Conservation (phyloP, 164 flowering plant genomes). For the Sedum album region DNA sequence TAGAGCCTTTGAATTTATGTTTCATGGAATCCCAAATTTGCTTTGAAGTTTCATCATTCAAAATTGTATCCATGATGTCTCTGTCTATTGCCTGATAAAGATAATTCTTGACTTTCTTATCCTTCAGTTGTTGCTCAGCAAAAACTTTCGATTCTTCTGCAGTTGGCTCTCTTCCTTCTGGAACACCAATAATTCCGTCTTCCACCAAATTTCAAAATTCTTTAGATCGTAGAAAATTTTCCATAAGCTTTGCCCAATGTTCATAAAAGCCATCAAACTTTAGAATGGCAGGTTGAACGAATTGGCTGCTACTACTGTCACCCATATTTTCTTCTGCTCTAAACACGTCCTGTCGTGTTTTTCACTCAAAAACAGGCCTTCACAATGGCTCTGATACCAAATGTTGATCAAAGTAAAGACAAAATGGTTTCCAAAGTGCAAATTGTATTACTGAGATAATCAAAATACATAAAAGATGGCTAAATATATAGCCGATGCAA, state of each 20-base stretch:
- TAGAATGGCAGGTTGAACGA: background rate
- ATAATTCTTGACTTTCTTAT: conserved; percentile 13
- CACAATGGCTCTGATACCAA: no score
- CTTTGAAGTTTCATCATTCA: conserved; percentile 13
- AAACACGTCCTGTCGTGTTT: no score
- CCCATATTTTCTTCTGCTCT: background rate
- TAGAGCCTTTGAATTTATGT: no score
- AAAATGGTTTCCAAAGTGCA: background rate
- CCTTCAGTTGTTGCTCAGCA: conserved; percentile 5
- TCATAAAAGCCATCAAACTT: background rate
- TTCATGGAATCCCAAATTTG: conserved; percentile 11
- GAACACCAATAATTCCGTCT: background rate
- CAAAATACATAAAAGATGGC: background rate
- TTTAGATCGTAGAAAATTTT: background rate
- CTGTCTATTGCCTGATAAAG: conserved; percentile 8
- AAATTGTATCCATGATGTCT: conserved; percentile 7
- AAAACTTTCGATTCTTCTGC: background rate
- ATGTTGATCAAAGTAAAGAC: background rate
- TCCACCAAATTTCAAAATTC: background rate
- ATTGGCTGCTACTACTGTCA: background rate
- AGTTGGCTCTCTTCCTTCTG: background rate
- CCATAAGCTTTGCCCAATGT: background rate
- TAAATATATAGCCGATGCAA: background rate
- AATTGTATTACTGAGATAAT: background rate
- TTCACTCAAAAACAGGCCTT: no score